Evolutionary conservation across 2,329 filamentous ascomycete genomes (phyloP).

Genomic region (Camptophora hylomeconis): DNA sequence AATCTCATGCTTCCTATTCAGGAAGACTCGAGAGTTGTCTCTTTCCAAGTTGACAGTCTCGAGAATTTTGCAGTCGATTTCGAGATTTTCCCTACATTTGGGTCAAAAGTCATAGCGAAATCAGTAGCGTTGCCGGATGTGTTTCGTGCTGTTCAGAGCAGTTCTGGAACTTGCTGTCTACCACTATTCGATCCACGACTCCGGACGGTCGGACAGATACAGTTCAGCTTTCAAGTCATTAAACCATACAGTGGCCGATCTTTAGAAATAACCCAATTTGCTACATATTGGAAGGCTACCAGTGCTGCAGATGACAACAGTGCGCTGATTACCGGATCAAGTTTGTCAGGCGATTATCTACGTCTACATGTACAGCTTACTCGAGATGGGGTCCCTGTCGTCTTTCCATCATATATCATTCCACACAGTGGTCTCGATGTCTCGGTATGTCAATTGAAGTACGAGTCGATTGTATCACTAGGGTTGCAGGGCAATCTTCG

Average conservation of each 20-base stretch:
- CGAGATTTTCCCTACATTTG: constrained; percentile 94
- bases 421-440: constrained; percentile 64
- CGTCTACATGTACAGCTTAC: constrained; percentile 86
- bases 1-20: constrained; percentile 93
- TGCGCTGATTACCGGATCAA: constrained; percentile 86
- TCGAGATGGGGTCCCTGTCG: constrained; percentile 69
- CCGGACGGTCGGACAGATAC: constrained; percentile 83
- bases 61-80: constrained; percentile 92
- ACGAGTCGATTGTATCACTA: constrained; percentile 27
- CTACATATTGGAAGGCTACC: constrained; percentile 98
- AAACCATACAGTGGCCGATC: constrained; percentile 89
- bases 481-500: too few relatives aligned
- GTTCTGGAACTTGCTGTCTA: constrained; percentile 67
- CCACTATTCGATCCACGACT: constrained; percentile 87
- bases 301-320: constrained; percentile 80
- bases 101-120: constrained; percentile 92
- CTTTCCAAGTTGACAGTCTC: constrained; percentile 89
- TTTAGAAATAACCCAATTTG: constrained; percentile 93
- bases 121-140: constrained; percentile 81
- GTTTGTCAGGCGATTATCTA: constrained; percentile 88
- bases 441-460: constrained; percentile 65
- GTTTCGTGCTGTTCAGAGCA: constrained; percentile 63
- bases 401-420: constrained; percentile 78
- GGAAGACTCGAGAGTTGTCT: constrained; percentile 85
- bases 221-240: constrained; percentile 89